Conservation (phyloP, 495 filamentous ascomycete genomes). For the Parmelia sp. region DNA sequence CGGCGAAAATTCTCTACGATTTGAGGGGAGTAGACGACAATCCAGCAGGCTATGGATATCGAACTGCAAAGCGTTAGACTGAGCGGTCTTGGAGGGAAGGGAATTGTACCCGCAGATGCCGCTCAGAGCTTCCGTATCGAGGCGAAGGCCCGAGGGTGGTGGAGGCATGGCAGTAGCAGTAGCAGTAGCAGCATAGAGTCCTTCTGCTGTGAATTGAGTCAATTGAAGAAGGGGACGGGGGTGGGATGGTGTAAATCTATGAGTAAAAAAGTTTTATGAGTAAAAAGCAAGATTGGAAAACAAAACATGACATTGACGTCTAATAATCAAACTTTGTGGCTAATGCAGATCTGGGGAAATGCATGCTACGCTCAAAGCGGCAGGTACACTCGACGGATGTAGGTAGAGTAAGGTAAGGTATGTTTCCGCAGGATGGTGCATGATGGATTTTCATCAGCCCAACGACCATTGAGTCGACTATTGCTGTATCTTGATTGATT, state of each 20-base stretch:
- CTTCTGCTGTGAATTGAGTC: not conserved
- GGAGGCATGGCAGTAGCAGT: not conserved
- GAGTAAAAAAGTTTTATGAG: too few species aligned
- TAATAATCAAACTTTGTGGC: too few species aligned
- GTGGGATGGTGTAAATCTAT: not conserved
- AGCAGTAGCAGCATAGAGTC: not conserved
- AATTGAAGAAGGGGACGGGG: not conserved
- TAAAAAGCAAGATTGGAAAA: too few species aligned
- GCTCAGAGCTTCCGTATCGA: slow-evolving; percentile 81
- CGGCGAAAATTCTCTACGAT: slow-evolving; percentile 93
- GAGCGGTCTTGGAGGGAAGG: not conserved
- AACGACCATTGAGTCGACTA: too few species aligned
- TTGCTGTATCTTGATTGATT: too few species aligned
- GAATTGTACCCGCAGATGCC: slow-evolving; percentile 75
- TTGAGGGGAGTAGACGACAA: slow-evolving; percentile 94
- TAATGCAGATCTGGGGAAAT: too few species aligned
- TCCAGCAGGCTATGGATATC: slow-evolving; percentile 95
- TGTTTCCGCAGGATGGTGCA: too few species aligned
- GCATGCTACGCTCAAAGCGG: not conserved
- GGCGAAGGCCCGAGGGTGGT: slow-evolving; percentile 42
- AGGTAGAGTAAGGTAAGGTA: too few species aligned
- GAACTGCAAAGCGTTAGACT: slow-evolving; percentile 47
- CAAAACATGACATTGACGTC: too few species aligned
- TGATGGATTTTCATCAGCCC: too few species aligned
- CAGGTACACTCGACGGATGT: not conserved